phyloP scores from a whole-genome alignment of 768 basidiomycete species.

The Auricularia cornea region DNA sequence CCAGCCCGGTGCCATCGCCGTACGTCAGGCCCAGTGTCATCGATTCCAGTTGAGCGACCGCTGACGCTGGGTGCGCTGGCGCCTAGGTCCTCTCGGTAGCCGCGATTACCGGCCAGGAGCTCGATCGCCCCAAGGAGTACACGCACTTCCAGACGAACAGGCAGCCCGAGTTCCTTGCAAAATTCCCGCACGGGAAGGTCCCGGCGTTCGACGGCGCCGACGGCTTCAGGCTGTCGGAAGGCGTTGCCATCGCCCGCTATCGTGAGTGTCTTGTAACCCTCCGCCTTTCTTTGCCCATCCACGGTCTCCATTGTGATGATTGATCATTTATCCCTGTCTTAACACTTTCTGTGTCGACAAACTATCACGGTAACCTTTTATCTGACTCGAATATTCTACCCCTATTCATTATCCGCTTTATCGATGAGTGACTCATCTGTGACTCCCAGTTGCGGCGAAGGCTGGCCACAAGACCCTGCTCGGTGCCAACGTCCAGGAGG shows the following conservation, averaged over 20 bases:
- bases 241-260: conserved; percentile 75
- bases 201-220: conserved; percentile 72
- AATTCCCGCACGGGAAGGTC: conserved; percentile 78
- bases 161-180: conserved; percentile 57
- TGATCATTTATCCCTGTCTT: conserved; percentile 67
- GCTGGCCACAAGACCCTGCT: conserved; percentile 75
- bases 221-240: conserved; percentile 75
- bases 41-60: neutral
- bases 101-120: conserved; percentile 48
- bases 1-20: neutral
- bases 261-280: conserved; percentile 49
- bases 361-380: neutral
- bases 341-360: conserved; percentile 26
- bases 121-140: conserved; percentile 47
- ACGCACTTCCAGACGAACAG: conserved; percentile 59
- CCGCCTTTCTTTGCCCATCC: conserved; percentile 1
- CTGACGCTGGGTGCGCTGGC: neutral
- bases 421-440: conserved; percentile 7
- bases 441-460: conserved; percentile 57
- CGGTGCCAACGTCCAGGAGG: conserved; percentile 53
- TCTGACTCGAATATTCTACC: neutral
- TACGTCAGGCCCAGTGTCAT: neutral
- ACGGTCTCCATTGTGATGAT: conserved; percentile 15
- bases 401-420: conserved; percentile 2
- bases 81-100: conserved; percentile 47